Evolutionary conservation across 495 filamentous ascomycete genomes (phyloP), one percentile per base, ranked within the genome.

Genomic region (Pyronema omphalodes): DNA sequence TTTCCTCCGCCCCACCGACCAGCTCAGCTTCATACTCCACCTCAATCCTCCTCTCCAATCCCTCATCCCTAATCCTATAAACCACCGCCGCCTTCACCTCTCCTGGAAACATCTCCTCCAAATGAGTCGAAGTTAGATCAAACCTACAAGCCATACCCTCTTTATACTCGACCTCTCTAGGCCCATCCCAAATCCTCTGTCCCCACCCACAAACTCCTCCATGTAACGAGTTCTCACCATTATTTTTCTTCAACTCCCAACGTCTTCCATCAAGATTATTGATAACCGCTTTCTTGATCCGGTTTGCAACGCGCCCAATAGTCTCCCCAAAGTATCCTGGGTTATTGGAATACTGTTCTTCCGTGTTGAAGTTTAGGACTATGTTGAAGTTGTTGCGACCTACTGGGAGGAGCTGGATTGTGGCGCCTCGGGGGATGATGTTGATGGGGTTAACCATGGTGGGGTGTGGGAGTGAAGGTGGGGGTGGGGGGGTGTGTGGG

Each of bases 301-400:
- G 83, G 68, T 98, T 98, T 45, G 87, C 86, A 8, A 91, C 77
- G 34, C 89, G 83, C 17, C 89, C 89, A 63, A 98, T 94, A 37
- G 85, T 95, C 65, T 86, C 88, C 57, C 89, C 89, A 60, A 93
- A 94, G 72, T 78, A 84, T 14, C 84, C 79, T 14, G 67, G 67
- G 69, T 93, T 88, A 70, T 84, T 65, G 54, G 75, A 73, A 71
- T 95, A 95, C 46, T 78, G 74, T 1, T 78, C 73, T 44, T 81
- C 78, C 17, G 71, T 78, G 3, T 82, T 78, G 74, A 94, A 94
- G 44, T 77, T 77, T 59, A 87, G 81, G 14, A 94, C 89, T 58
- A 96, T 91, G 71, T 94, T 88, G 58, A 76, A 69, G 51, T 76
- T 80, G 15, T 44, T 36, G 5, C 57, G 44, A 47, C 71, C 79